A percentile compares a stretch with the other conserved stretches of the same genome.
Evolutionary conservation across 2,329 filamentous ascomycete species (phyloP).

Genomic region (Metarhizium album): DNA sequence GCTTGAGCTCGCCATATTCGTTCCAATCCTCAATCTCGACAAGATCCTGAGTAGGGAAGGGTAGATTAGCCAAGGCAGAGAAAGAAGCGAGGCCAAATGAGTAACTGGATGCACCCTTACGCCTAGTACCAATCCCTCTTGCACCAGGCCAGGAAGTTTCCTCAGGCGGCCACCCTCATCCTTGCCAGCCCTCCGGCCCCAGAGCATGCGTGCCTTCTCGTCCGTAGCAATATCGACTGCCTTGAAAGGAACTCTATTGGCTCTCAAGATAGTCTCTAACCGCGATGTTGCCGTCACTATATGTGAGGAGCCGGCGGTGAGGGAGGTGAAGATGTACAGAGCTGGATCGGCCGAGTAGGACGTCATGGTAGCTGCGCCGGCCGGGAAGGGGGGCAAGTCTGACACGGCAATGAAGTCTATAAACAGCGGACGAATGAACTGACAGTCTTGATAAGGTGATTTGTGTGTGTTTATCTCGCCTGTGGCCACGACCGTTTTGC

Average conservation of each 20-base stretch:
- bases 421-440: neutral
- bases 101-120: slow-evolving; percentile 42
- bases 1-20: slow-evolving; percentile 89
- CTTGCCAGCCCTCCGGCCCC: slow-evolving; percentile 74
- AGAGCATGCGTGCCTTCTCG: slow-evolving; percentile 77
- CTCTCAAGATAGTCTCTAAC: slow-evolving; percentile 90
- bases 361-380: slow-evolving; percentile 18
- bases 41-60: slow-evolving; percentile 54
- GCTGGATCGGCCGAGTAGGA: slow-evolving; percentile 52
- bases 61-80: neutral
- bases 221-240: slow-evolving; percentile 87
- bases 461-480: neutral
- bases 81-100: neutral
- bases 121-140: slow-evolving; percentile 74
- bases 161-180: slow-evolving; percentile 48
- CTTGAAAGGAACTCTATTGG: slow-evolving; percentile 89
- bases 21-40: slow-evolving; percentile 98
- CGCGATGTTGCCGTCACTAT: slow-evolving; percentile 94
- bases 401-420: neutral
- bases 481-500: neutral
- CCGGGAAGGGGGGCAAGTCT: neutral
- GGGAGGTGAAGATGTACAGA: slow-evolving; percentile 91
- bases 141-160: slow-evolving; percentile 82
- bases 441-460: neutral
- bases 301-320: slow-evolving; percentile 90